Conservation (phyloP, 345 rosid genomes). For the Adansonia digitata region DNA sequence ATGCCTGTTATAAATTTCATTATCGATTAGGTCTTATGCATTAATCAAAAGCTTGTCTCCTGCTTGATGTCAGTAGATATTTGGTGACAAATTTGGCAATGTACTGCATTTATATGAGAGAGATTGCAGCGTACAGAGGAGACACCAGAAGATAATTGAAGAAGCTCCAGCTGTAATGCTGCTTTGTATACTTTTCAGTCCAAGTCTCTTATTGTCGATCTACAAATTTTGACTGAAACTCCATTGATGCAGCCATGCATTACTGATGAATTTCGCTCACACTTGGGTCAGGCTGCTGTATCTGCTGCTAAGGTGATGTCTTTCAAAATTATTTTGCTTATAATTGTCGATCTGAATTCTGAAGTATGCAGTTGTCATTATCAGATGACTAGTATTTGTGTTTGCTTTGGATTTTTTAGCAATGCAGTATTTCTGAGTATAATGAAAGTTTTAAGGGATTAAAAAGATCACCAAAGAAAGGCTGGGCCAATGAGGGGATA, state of each 20-base stretch:
- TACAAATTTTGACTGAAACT: slow-evolving; percentile 23
- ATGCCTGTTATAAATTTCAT: background rate
- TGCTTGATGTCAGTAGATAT: slow-evolving; percentile 40
- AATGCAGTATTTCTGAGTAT: background rate
- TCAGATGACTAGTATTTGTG: background rate
- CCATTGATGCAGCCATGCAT: slow-evolving; percentile 74
- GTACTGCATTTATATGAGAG: slow-evolving; percentile 78
- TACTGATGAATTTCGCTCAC: slow-evolving; percentile 53
- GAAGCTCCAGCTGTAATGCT: slow-evolving; percentile 96
- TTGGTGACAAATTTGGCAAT: slow-evolving; percentile 84
- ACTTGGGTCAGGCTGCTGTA: slow-evolving; percentile 82
- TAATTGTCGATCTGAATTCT: background rate
- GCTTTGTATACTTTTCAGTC: slow-evolving; percentile 22
- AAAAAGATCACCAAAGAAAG: background rate
- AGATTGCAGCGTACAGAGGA: slow-evolving; percentile 95
- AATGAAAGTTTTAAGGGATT: background rate
- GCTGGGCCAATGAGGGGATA: background rate
- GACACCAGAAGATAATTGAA: slow-evolving; percentile 97
- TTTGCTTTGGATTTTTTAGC: background rate
- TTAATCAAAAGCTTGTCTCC: slow-evolving; percentile 13
- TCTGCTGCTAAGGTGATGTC: slow-evolving; percentile 81
- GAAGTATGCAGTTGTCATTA: slow-evolving; percentile 1
- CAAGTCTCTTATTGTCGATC: slow-evolving; percentile 19
- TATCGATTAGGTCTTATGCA: slow-evolving; percentile 12
- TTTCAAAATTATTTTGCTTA: slow-evolving; percentile 13